Base-by-base conservation (phyloP, 2,329 filamentous ascomycete species). In the Fusarium pseudograminearum region DNA sequence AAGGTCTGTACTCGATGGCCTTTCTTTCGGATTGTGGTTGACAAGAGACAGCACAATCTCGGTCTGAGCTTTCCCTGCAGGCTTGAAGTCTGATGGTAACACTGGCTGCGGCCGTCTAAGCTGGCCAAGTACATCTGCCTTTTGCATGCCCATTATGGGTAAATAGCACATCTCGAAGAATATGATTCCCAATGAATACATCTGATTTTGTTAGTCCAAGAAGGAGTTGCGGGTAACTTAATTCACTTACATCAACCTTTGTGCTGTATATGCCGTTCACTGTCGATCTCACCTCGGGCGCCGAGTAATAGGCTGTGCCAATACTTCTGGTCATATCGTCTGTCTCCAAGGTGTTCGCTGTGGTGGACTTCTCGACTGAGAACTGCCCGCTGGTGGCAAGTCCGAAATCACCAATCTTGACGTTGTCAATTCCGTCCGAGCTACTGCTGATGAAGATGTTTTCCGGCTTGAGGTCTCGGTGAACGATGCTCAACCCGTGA, bases 121-220 rank as follows among this genome's bases (percentile, higher is more conserved):
- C 57, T 86, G 83, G 54, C 91, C 86, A 30, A 98, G 84, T 6
- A 90, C 86, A 53, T 85, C 80, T 3, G 86, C 87, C 67, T 89
- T 85, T 73, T 91, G 86, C 87, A 91, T 90, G 7, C 88, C 89
- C 76, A 90, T 83, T 80, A 90, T 87, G 1, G 88, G 84, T 34
- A 83, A 80, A 69, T 90, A 94, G 75, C 92, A 97, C 96, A 99
- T 99, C 80, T 99, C 96, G 72, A 98, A 98, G 81, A 99, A 97
- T 60, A 99, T 98, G 68, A 99, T 92, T 1, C 96, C 96, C 42
- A 99, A 85, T 0, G 95, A 98, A 77, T 96, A 99, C 95, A 99
- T 98, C 86, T 90, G 58, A 1, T 1, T n/a, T 53, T 74, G 70
- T 72, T 56, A 64, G 48, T 22, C 31, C 9, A 52, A 11, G 6